These are phyloP conservation scores for Penicillium diatomitis DNA, from an alignment of 495 filamentous ascomycete genomes.

Conservation along the genomic window DNA sequence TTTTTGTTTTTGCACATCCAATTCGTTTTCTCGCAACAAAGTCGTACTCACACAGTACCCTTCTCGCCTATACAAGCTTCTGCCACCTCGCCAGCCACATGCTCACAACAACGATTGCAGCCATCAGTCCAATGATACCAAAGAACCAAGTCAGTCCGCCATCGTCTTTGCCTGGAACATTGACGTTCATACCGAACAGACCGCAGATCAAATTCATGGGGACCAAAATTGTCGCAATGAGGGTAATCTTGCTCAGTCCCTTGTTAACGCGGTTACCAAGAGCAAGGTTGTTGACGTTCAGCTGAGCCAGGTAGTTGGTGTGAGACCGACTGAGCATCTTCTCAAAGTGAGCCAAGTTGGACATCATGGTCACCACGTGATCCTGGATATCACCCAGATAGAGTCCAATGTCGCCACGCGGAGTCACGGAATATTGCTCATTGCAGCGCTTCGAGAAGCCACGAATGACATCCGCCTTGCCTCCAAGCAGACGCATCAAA, in stretches of 20 bases:
- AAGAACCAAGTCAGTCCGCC: conserved; percentile 65
- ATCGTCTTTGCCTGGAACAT: conserved; percentile 56
- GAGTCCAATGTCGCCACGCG: conserved; percentile 88
- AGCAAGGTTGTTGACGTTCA: conserved; percentile 79
- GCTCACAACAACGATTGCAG: conserved; percentile 46
- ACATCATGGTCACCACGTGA: conserved; percentile 98
- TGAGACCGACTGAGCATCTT: conserved; percentile 96
- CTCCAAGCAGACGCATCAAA: conserved; percentile 83
- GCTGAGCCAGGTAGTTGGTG: conserved; percentile 90
- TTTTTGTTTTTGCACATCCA: background rate
- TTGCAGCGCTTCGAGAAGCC: conserved; percentile 98
- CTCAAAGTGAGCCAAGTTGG: conserved; percentile 88
- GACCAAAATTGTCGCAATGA: conserved; percentile 87
- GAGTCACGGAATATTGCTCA: conserved; percentile 88
- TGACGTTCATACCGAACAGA: conserved; percentile 96
- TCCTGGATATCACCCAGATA: conserved; percentile 97
- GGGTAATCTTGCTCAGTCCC: conserved; percentile 88
- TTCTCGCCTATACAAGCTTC: conserved; percentile 24
- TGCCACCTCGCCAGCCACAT: conserved; percentile 39
- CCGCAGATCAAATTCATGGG: conserved; percentile 95
- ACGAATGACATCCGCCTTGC: conserved; percentile 93
- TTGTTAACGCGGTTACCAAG: conserved; percentile 74
- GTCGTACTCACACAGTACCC: no score
- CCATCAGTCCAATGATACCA: conserved; percentile 62
- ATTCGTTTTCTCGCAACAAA: no score